Evolutionary conservation across 139 green algal genomes (phyloP).

Genomic region (Trebouxia sp.): DNA sequence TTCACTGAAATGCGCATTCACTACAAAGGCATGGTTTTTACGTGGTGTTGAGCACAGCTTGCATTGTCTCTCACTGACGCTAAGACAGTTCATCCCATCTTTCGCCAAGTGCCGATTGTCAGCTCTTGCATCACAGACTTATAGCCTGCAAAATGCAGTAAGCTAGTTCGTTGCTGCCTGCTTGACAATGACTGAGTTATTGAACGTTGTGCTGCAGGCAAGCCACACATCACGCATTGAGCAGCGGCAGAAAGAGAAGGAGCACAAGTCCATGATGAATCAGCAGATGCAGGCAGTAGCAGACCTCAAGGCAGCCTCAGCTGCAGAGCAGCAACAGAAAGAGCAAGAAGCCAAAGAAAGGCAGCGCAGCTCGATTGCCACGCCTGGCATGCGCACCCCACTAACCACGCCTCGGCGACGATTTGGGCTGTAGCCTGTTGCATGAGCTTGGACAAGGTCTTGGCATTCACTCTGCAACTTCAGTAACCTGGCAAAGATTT

Average conservation of each 20-base stretch:
- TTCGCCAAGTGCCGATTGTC: background rate
- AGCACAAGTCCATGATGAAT: constrained; percentile 79
- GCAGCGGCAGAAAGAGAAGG: constrained; percentile 73
- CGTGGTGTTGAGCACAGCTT: too few relatives aligned
- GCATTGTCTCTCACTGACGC: background rate
- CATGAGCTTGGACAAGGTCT: background rate
- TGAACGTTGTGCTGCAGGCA: constrained; percentile 27
- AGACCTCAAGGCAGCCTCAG: constrained; percentile 41
- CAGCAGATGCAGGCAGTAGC: constrained; percentile 67
- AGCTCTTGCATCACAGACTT: background rate
- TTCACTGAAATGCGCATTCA: background rate
- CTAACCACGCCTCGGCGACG: constrained; percentile 14
- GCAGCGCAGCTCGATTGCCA: constrained; percentile 71
- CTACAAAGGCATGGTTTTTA: too few relatives aligned
- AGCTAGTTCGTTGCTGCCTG: background rate
- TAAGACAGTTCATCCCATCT: background rate
- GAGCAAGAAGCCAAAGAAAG: constrained; percentile 44
- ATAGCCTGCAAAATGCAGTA: background rate
- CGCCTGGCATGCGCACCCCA: constrained; percentile 56
- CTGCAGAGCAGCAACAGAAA: constrained; percentile 32
- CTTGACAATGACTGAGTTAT: background rate
- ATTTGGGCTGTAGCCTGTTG: constrained; percentile 28
- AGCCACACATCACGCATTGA: constrained; percentile 80
- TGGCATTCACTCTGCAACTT: too few relatives aligned
- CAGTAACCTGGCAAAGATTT: too few relatives aligned